These are phyloP conservation scores for Boletales sp. DNA, from an alignment of 768 basidiomycete species.

Conservation along the genomic window DNA sequence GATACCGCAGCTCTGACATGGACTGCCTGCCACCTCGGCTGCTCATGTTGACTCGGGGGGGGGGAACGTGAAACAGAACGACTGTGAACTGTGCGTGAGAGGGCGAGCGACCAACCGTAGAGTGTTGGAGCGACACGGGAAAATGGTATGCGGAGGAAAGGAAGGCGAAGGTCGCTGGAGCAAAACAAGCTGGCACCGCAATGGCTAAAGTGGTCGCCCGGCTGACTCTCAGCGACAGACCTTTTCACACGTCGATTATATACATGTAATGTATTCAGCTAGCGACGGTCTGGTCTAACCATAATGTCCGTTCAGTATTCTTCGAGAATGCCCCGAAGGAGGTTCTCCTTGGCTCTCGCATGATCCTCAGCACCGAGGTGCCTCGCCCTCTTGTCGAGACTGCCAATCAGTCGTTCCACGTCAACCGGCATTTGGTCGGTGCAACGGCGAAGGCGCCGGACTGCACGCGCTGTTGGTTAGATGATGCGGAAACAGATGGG, in stretches of 20 bases:
- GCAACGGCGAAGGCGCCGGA: slow-evolving; percentile 38
- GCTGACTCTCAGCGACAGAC: background rate
- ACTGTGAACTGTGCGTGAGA: slow-evolving; percentile 3
- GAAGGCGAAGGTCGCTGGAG: slow-evolving; percentile 11
- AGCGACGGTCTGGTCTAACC: background rate
- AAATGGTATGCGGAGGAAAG: background rate
- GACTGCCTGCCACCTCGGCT: slow-evolving; percentile 63
- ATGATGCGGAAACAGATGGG: background rate
- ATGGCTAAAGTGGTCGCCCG: too few relatives aligned
- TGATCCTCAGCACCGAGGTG: slow-evolving; percentile 32
- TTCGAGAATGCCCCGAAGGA: slow-evolving; percentile 32
- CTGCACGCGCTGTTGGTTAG: slow-evolving; percentile 29
- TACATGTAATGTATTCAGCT: slow-evolving; percentile 1
- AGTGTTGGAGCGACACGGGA: too few relatives aligned
- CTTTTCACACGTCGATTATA: slow-evolving; percentile 22
- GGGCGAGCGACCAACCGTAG: background rate
- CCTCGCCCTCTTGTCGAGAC: slow-evolving; percentile 53
- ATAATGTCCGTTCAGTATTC: slow-evolving; percentile 20
- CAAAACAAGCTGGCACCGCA: slow-evolving; percentile 5
- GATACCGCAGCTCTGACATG: slow-evolving; percentile 79
- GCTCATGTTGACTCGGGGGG: slow-evolving; percentile 42
- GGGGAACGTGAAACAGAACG: slow-evolving; percentile 1
- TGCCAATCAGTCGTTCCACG: slow-evolving; percentile 49
- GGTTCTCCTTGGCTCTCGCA: slow-evolving; percentile 32
- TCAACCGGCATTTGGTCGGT: slow-evolving; percentile 47